These are phyloP conservation scores for Cenchrus purpureus DNA, from an alignment of 176 grass and related monocot genomes.

Conservation along the genomic window DNA sequence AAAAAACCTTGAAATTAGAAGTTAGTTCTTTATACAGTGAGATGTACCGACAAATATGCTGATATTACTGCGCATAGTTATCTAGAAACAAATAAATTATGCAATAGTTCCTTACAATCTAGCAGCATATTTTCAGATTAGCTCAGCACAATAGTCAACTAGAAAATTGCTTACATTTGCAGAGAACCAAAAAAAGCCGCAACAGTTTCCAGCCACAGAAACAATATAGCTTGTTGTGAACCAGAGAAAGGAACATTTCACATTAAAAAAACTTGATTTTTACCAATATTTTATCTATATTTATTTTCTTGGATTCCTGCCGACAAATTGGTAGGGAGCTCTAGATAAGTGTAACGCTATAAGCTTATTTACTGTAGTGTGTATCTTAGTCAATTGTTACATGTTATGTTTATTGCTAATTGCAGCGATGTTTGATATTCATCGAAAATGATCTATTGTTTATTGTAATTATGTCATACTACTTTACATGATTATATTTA, in stretches of 20 bases:
- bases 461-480: no score
- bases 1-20: background rate
- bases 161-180: background rate
- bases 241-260: background rate
- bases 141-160: constrained; percentile 9
- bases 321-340: background rate
- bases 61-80: constrained; percentile 23
- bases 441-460: no score
- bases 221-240: constrained; percentile 20
- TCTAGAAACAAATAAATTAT: background rate
- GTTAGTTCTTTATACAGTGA: constrained; percentile 18
- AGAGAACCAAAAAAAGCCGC: background rate
- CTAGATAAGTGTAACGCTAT: background rate
- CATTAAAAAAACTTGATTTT: constrained; percentile 13
- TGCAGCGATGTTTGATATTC: no score
- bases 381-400: no score
- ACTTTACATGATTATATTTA: no score
- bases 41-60: background rate
- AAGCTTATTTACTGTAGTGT: no score
- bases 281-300: background rate
- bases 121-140: constrained; percentile 19
- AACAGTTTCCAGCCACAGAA: constrained; percentile 27
- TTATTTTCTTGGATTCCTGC: background rate
- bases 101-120: constrained; percentile 16
- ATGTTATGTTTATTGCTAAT: no score